Evolutionary conservation across 2,329 filamentous ascomycete species (phyloP).

Genomic region (Pyricularia grisea): DNA sequence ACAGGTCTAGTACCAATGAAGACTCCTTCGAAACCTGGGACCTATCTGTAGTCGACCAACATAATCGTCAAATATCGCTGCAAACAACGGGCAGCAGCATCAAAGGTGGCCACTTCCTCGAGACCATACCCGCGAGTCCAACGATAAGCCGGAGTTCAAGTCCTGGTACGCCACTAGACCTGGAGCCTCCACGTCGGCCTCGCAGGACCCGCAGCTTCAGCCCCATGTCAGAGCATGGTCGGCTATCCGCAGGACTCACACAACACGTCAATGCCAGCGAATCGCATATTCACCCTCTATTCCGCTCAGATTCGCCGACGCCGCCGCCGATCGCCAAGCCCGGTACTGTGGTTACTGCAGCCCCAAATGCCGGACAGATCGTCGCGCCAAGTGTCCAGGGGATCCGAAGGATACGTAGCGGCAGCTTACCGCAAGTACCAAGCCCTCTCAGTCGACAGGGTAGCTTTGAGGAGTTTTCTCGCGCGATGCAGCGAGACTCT

Average conservation of each 20-base stretch:
- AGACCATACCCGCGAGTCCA: conserved; percentile 62
- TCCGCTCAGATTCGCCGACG: conserved; percentile 61
- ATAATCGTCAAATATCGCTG: conserved; percentile 48
- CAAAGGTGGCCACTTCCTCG: conserved; percentile 40
- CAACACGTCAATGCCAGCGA: conserved; percentile 37
- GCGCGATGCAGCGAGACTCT: conserved; percentile 3
- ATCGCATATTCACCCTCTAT: conserved; percentile 68
- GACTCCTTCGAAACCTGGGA: conserved; percentile 71
- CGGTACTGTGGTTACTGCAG: conserved; percentile 61
- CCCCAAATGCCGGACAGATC: conserved; percentile 57
- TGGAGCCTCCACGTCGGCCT: conserved; percentile 35
- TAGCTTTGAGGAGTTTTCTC: conserved; percentile 38
- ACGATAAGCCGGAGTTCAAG: conserved; percentile 56
- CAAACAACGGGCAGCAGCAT: conserved; percentile 32
- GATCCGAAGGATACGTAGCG: conserved; percentile 45
- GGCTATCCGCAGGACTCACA: conserved; percentile 18
- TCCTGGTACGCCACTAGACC: conserved; percentile 49
- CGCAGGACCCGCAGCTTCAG: conserved; percentile 40
- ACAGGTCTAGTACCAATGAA: conserved; percentile 28
- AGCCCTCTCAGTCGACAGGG: conserved; percentile 40
- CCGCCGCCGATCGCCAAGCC: conserved; percentile 53
- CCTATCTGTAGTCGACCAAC: conserved; percentile 57
- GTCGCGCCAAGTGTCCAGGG: conserved; percentile 42
- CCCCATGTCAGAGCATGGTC: conserved; percentile 21
- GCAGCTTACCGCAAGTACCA: conserved; percentile 36